Conservation (phyloP, 768 basidiomycete species). For the Lactarius akahatsu region DNA sequence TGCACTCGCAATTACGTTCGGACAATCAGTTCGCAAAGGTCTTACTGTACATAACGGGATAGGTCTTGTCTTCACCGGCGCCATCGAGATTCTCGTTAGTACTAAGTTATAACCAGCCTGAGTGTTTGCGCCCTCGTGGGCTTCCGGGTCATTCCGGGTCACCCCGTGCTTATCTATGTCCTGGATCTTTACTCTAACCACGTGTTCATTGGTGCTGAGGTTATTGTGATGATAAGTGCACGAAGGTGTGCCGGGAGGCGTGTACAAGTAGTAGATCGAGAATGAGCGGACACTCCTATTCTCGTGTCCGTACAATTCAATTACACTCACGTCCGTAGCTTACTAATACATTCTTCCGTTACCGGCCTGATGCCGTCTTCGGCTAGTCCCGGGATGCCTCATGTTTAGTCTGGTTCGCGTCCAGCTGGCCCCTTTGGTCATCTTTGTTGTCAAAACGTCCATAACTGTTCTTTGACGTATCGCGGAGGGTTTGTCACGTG, state of each 20-base stretch:
- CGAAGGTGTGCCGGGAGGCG: no score
- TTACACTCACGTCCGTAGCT: no score
- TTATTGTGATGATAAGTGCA: no score
- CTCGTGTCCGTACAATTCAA: no score
- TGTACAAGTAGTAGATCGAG: no score
- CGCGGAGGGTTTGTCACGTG: constrained; percentile 83
- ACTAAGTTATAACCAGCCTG: no score
- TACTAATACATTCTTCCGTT: no score
- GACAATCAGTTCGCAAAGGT: constrained; percentile 72
- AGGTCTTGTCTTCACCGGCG: constrained; percentile 89
- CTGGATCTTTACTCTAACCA: no score
- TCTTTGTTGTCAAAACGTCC: constrained; percentile 58
- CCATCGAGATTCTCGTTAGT: constrained; percentile 88
- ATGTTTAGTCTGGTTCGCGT: constrained; percentile 86
- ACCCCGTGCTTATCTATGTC: constrained; percentile 53
- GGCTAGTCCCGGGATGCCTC: no score
- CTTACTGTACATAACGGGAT: constrained; percentile 85
- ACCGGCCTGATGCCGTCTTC: no score
- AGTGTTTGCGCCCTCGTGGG: constrained; percentile 90
- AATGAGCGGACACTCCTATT: no score
- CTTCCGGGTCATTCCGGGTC: constrained; percentile 82
- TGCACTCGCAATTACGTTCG: constrained; percentile 72
- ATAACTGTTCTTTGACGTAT: constrained; percentile 93
- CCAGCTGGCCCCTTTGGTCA: constrained; percentile 20
- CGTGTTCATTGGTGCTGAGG: no score